Base-by-base conservation (phyloP, 345 rosid species). In the Stellera chamaejasme region DNA sequence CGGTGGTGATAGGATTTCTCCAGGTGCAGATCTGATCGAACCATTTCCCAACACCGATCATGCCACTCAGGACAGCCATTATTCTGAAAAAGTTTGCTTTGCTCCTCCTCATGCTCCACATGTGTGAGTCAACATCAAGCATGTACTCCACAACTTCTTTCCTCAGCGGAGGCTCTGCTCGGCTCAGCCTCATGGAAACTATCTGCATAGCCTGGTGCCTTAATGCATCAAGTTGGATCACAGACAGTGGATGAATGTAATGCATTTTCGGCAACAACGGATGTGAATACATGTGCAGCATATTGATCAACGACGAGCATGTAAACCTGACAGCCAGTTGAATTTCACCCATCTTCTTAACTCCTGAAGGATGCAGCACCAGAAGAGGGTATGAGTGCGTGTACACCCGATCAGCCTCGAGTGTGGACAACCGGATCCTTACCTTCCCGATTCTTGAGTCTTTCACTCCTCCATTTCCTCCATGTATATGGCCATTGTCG, bases 91-190 rank as follows among this genome's bases (percentile, higher is more conserved):
- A 61, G 52, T 80, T 72, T 5, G 79, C 81, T 52, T 60, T 75
- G 41, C 72, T 75, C 59, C 70, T 68, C 58, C 86, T 49, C 52
- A 81, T 15, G 54, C 86, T 81, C 82, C 82, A 81, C 60, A 56
- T 42, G 10, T 64, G 58, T 23, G 74, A 49, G 6, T 66, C 72
- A 0, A 69, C 69, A 53, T 73, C 82, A 3, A 81, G 75, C 69
- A 77, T 70, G 15, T 73, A 75, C 62, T 75, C 86, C 48, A 77
- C 86, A n/a, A 77, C 80, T 52, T 81, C 86, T 26, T 44, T 75
- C 58, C 77, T 67, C 45, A 81, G 56, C 0, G 86, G 79, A 13
- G 86, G 80, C 36, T 70, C 79, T 2, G 79, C 69, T 0, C 79
- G 75, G 11, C 65, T 14, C 52, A 81, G 60, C 58, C 80, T 68